These are phyloP conservation scores for Violaceomyces palustris DNA, from an alignment of 1,284 basidiomycete genomes.

Conservation along the genomic window DNA sequence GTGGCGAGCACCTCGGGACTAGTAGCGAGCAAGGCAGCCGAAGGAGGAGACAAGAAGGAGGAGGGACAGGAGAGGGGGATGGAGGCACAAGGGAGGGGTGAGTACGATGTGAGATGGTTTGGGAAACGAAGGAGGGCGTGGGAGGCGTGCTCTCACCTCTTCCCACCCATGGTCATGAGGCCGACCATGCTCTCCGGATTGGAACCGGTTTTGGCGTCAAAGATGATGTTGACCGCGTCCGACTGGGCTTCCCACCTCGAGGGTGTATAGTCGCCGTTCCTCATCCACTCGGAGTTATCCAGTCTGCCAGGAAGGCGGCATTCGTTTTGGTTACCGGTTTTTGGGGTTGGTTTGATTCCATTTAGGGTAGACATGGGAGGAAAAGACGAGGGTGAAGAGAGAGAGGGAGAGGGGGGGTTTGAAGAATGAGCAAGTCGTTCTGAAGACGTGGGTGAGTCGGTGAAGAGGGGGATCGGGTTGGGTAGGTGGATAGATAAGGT, in stretches of 20 bases:
- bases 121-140: no score
- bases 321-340: no score
- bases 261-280: slow-evolving; percentile 87
- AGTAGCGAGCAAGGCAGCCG: neutral
- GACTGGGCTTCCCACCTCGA: slow-evolving; percentile 77
- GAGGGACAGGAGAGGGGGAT: slow-evolving; percentile 6
- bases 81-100: no score
- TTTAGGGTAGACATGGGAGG: no score
- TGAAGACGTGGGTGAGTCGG: no score
- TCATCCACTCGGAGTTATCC: slow-evolving; percentile 54
- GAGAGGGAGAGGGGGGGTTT: no score
- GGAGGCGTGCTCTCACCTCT: no score
- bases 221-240: slow-evolving; percentile 85
- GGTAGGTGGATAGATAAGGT: neutral
- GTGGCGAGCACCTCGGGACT: slow-evolving; percentile 87
- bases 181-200: slow-evolving; percentile 98
- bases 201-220: slow-evolving; percentile 80
- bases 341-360: no score
- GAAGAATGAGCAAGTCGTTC: no score
- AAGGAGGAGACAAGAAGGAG: neutral
- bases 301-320: no score
- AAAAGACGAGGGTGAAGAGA: no score
- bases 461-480: no score
- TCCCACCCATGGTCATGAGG: slow-evolving; percentile 88
- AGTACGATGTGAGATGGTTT: slow-evolving; percentile 6